These are phyloP conservation scores for Yamadazyma trypodendri DNA, from an alignment of 1,139 yeast genomes.

Conservation along the genomic window DNA sequence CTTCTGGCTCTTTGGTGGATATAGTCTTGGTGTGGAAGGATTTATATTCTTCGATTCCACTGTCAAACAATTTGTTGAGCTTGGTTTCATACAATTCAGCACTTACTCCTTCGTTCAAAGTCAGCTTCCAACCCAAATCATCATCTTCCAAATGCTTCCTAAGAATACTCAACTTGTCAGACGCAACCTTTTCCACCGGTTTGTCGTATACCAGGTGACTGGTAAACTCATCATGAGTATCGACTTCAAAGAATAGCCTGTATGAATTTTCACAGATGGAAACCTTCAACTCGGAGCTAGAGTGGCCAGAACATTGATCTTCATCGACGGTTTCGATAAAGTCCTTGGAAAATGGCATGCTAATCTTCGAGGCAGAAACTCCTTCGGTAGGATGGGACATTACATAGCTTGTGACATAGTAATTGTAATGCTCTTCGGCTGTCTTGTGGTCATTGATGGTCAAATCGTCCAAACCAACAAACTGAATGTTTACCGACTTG, in stretches of 20 bases:
- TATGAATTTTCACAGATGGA: conserved; percentile 79
- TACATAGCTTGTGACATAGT: conserved; percentile 86
- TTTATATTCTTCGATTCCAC: conserved; percentile 33
- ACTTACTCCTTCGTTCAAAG: conserved; percentile 25
- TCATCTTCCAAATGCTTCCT: conserved; percentile 31
- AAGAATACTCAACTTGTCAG: conserved; percentile 28
- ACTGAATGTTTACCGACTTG: conserved; percentile 68
- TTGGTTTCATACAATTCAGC: conserved; percentile 23
- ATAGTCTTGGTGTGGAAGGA: background rate
- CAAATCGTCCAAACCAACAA: conserved; percentile 82
- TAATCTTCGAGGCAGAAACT: conserved; percentile 74
- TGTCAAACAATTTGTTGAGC: conserved; percentile 26
- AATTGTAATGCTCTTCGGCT: conserved; percentile 83
- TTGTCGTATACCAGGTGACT: conserved; percentile 48
- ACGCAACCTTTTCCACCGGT: conserved; percentile 25
- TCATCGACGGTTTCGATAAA: conserved; percentile 57
- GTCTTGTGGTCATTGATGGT: conserved; percentile 77
- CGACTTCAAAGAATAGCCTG: conserved; percentile 75
- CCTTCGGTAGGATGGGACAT: conserved; percentile 98
- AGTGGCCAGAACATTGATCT: conserved; percentile 63
- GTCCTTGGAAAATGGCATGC: conserved; percentile 70
- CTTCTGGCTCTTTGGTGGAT: conserved; percentile 10
- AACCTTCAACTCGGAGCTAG: conserved; percentile 74
- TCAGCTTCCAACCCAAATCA: conserved; percentile 39
- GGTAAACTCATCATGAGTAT: conserved; percentile 79